Evolutionary conservation across 2,329 filamentous ascomycete genomes (phyloP), one percentile per base, ranked within the genome.

Genomic region (Alternaria ethzedia): DNA sequence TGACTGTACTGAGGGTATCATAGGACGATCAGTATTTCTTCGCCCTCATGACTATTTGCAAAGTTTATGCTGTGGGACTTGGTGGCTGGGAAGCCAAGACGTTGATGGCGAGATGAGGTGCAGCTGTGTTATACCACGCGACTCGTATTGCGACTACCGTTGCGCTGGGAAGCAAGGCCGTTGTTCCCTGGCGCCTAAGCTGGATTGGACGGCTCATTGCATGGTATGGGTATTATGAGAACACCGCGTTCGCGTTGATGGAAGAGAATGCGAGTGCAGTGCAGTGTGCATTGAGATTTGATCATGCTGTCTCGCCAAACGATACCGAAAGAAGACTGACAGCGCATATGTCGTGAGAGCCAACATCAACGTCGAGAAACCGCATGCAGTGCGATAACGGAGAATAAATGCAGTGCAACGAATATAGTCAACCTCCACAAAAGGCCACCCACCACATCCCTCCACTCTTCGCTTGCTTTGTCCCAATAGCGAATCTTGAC

Each of bases 21-120:
- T 52, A 32, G 21, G 28, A 52, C n/a, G 49, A 36, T 17, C 21
- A 36, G 30, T 41, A 41, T 43, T 12, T 20, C 21, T 13, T 26
- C 32, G 20, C 36, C 25, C 36, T 26, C n/a, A 26, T 54, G 26
- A 52, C 49, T 32, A 58, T 21, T 51, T 49, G 50, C 8, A 50
- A 59, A 59, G 21, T 30, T 63, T 63, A 63, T 63, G 55, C 60
- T 50, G 55, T 63, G 60, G 25, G 57, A 59, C 55, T 30, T 54
- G 20, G 28, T 36, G 28, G 49, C 43, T 54, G 26, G 41, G 28
- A 7, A 12, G 49, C 49, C 12, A 51, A 51, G 49, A 41, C 30
- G n/a, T 41, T 41, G 28, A 25, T 52, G 20, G 30, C 28, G 49
- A 41, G 13, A 17, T 41, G 36, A 41, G 36, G 36, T 41, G 36